Base-by-base conservation (phyloP, 2,329 filamentous ascomycete species). In the Parastagonospora avenae region DNA sequence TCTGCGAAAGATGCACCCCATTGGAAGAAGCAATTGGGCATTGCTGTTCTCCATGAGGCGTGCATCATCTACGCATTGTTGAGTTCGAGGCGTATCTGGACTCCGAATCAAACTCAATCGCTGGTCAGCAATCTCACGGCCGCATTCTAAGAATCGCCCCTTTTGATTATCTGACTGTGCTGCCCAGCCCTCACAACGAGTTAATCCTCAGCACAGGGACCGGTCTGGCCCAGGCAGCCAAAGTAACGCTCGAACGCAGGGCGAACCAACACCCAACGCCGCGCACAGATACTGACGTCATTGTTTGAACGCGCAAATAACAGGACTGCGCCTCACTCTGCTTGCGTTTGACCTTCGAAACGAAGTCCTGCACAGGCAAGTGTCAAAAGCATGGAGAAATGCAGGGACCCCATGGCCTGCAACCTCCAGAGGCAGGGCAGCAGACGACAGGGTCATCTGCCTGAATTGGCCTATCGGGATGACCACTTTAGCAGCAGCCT, bases 401-500 rank as follows among this genome's bases (percentile, higher is more conserved):
- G 69, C 69, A 72, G 69, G 69, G 67, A 59, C 65, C 60, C 52
- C 53, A 24, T 24, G 19, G 19, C 19, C 19, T 24, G 37, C 30
- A 39, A 24, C 19, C 19, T 39, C 37, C 27, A 39, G 35, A 24
- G 35, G 24, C 39, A 42, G n/a, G 39, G 14, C n/a, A 7, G 30
- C 33, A 12, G 40, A 15, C 15, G 40, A 64, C 53, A 58, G 59
- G 60, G 61, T 64, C 58, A 61, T 57, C 54, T 66, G 57, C 46
- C 54, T 54, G 60, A 55, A 71, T 71, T 71, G 69, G 54, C 69
- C 67, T 69, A 72, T 72, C 66, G 62, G 57, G 62, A 53, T 58
- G 55, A 56, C 48, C 59, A 61, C 59, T 57, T 55, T 54, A 53
- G 54, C 50, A 55, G 50, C 53, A 63, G 52, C 36, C 43, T 54